Percentiles rank a stretch among this genome's conserved stretches.
Evolutionary conservation across 306 rosid genomes (phyloP).

Genomic region (Cucumis sativus): Cucumber_9930_V3 NC_026661.2:11766501-11767000

Average conservation of each 20-base stretch:
- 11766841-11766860: constrained; percentile 10
- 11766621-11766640: too few species aligned
- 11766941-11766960: background rate
- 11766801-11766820: constrained; percentile 3
- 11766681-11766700: background rate
- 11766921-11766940: background rate
- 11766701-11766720: background rate
- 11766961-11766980: too few species aligned
- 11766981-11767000: too few species aligned
- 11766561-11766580: too few species aligned
- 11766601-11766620: too few species aligned
- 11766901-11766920: background rate
- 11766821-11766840: constrained; percentile 8
- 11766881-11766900: constrained; percentile 12
- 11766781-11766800: background rate
- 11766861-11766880: constrained; percentile 12
- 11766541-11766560: too few species aligned
- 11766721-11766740: background rate
- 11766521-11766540: too few species aligned
- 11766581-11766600: too few species aligned
- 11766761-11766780: background rate
- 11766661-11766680: too few species aligned
- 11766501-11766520: too few species aligned
- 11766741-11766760: background rate
- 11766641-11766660: too few species aligned